A percentile compares a stretch with the other conserved stretches of the same genome.
Conservation (phyloP, 2,329 filamentous ascomycete species). For the Hirsutella thompsonii region DNA sequence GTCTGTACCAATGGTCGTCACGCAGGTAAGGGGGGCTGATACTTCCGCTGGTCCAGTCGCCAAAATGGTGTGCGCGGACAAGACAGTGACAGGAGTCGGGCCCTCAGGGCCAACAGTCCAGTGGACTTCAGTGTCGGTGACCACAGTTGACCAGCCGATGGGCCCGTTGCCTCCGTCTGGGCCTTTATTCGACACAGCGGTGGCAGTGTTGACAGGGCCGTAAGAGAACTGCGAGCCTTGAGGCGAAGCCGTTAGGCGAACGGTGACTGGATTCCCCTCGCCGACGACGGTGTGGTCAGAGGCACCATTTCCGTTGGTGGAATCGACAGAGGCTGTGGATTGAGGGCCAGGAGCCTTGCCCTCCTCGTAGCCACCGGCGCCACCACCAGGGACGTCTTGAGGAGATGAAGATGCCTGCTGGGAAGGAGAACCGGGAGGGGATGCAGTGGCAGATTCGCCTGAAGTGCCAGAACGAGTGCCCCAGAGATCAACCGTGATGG, state of each 20-base stretch:
- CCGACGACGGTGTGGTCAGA: slow-evolving; percentile 4
- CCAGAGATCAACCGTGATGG: slow-evolving; percentile 22
- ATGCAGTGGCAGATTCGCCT: slow-evolving; percentile 3
- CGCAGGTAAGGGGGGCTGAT: slow-evolving; percentile 4
- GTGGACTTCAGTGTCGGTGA: slow-evolving; percentile 12
- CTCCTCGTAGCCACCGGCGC: neutral
- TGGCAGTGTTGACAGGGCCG: neutral
- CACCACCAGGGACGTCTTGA: neutral
- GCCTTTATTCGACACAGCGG: slow-evolving; percentile 3
- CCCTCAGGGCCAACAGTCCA: slow-evolving; percentile 8
- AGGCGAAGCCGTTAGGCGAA: neutral
- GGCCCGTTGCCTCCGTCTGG: neutral
- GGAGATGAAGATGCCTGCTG: slow-evolving; percentile 3
- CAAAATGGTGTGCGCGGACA: slow-evolving; percentile 11
- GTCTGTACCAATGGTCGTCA: slow-evolving; percentile 10
- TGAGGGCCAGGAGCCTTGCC: slow-evolving; percentile 6
- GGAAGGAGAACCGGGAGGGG: slow-evolving; percentile 5
- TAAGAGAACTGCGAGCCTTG: slow-evolving; percentile 1
- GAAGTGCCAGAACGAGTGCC: slow-evolving; percentile 8
- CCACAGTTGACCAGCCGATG: slow-evolving; percentile 7
- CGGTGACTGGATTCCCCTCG: neutral
- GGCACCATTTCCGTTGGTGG: slow-evolving; percentile 5
- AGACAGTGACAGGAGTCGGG: slow-evolving; percentile 9
- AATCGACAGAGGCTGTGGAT: slow-evolving; percentile 6
- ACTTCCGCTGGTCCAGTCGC: slow-evolving; percentile 1